Evolutionary conservation across 768 basidiomycete species (phyloP).

Genomic region (Hysterangium stoloniferum): DNA sequence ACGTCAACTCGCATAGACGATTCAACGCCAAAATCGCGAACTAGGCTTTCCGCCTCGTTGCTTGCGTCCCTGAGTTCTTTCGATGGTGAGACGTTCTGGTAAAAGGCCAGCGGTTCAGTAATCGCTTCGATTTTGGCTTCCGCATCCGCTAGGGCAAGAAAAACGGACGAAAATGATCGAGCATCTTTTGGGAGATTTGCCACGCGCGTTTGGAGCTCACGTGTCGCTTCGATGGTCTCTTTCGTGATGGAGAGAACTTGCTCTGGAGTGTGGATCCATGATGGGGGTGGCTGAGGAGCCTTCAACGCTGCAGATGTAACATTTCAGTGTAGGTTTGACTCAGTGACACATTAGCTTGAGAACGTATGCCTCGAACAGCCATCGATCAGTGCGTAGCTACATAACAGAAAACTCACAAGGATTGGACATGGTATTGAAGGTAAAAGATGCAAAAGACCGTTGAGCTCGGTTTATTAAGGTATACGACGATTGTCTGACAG

Average conservation of each 20-base stretch:
- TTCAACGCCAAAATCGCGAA: conserved; percentile 68
- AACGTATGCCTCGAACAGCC: not conserved
- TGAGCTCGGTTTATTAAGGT: not conserved
- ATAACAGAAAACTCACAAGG: not conserved
- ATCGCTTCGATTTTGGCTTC: conserved; percentile 46
- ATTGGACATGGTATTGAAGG: conserved; percentile 1
- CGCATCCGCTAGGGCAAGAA: conserved; percentile 54
- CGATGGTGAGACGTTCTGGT: conserved; percentile 71
- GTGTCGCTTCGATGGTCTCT: conserved; percentile 49
- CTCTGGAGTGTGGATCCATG: conserved; percentile 59
- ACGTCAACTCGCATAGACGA: conserved; percentile 77
- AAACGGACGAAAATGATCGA: conserved; percentile 59
- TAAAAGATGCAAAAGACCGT: not conserved
- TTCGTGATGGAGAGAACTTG: conserved; percentile 52
- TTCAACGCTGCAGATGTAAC: conserved; percentile 34
- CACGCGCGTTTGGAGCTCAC: conserved; percentile 47
- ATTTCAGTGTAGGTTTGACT: not conserved
- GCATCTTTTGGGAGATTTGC: conserved; percentile 48
- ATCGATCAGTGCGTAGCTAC: not conserved
- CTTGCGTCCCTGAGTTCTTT: conserved; percentile 79
- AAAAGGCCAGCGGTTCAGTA: conserved; percentile 62
- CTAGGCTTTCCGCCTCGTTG: conserved; percentile 60
- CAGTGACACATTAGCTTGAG: not conserved
- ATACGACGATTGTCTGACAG: not conserved
- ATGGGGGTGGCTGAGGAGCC: conserved; percentile 58